Percentiles rank a stretch among this genome's conserved stretches.
Evolutionary conservation across 2,329 filamentous ascomycete genomes (phyloP).

Genomic region (Aspergillus bombycis): DNA sequence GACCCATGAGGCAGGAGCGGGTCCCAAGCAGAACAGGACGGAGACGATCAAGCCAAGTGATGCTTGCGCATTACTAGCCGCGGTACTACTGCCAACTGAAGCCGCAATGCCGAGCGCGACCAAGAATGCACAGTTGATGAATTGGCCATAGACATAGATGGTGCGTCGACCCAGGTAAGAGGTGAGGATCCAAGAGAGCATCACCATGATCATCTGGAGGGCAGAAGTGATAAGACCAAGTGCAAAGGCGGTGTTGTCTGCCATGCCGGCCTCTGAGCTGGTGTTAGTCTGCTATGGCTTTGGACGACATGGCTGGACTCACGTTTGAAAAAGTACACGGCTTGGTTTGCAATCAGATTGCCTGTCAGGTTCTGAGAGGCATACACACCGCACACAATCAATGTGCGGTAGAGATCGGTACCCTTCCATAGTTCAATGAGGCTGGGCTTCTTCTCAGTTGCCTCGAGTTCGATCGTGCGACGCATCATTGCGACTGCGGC

Average conservation of each 20-base stretch:
- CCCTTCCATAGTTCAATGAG: too few species aligned
- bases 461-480: constrained; percentile 60
- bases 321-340: too few species aligned
- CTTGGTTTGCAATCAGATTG: too few species aligned
- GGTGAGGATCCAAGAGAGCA: too few species aligned
- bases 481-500: constrained; percentile 63
- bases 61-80: constrained; percentile 59
- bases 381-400: too few species aligned
- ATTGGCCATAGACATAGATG: too few species aligned
- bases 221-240: constrained; percentile 67
- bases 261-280: constrained; percentile 63
- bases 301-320: too few species aligned
- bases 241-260: constrained; percentile 58
- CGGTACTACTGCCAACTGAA: constrained; percentile 48
- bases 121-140: too few species aligned
- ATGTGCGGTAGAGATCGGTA: too few species aligned
- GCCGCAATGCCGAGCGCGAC: constrained; percentile 60
- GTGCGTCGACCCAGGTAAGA: too few species aligned
- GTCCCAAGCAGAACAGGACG: constrained; percentile 65
- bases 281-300: constrained; percentile 28
- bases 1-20: constrained; percentile 67
- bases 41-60: constrained; percentile 67
- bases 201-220: constrained; percentile 48
- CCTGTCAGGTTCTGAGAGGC: too few species aligned
- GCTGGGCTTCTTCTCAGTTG: constrained; percentile 27